These are phyloP conservation scores for Neohortaea acidophila DNA, from an alignment of 495 filamentous ascomycete species.

Conservation along the genomic window DNA sequence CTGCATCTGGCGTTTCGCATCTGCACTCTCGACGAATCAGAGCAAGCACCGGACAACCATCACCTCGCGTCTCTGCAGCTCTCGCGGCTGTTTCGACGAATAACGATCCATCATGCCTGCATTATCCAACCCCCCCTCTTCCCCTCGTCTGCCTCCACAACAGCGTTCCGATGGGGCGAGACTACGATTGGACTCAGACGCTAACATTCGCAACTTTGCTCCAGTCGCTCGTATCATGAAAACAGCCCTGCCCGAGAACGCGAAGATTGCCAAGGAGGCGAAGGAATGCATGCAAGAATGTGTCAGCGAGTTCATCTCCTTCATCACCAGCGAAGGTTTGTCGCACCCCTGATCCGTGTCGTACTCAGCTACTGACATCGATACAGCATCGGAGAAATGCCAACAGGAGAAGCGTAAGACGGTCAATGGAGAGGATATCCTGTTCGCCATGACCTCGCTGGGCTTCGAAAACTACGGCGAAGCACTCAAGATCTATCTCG, in stretches of 20 bases:
- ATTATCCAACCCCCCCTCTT: conserved; percentile 32
- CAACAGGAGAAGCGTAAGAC: conserved; percentile 99
- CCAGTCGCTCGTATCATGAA: conserved; percentile 99
- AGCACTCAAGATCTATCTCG: conserved; percentile 92
- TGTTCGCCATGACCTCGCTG: conserved; percentile 97
- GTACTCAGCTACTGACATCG: background rate
- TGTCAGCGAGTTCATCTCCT: conserved; percentile 99
- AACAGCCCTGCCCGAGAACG: conserved; percentile 87
- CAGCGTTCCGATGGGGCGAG: conserved; percentile 11
- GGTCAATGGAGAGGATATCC: conserved; percentile 94
- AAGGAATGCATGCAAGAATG: conserved; percentile 99
- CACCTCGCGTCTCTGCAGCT: conserved; percentile 17
- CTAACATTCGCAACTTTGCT: conserved; percentile 80
- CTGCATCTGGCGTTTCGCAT: conserved; percentile 29
- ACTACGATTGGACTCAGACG: conserved; percentile 38
- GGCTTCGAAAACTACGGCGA: conserved; percentile 98
- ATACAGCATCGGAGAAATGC: conserved; percentile 88
- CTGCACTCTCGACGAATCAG: conserved; percentile 25
- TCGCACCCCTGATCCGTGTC: conserved; percentile 12
- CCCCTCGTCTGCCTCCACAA: conserved; percentile 23
- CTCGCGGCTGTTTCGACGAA: conserved; percentile 15
- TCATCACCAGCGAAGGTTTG: conserved; percentile 96
- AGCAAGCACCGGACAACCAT: too few relatives aligned
- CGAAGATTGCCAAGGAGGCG: conserved; percentile 97
- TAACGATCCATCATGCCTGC: conserved; percentile 21